Evolutionary conservation across 331 rosid genomes (phyloP).

Genomic region (Spiraea crenata): DNA sequence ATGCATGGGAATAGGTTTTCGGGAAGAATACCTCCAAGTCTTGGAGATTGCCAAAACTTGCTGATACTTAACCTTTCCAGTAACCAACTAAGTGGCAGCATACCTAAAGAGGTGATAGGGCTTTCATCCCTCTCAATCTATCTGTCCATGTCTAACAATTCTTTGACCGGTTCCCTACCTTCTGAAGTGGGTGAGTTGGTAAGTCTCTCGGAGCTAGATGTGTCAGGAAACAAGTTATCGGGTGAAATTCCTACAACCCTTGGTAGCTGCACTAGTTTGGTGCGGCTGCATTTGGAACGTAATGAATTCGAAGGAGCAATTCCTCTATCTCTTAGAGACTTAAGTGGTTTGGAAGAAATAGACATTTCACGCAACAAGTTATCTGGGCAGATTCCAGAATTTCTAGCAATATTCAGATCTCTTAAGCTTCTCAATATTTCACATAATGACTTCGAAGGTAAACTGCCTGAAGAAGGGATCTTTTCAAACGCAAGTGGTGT

Average conservation of each 20-base stretch:
- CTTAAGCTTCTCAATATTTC: slow-evolving; percentile 27
- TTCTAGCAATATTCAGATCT: too few relatives aligned
- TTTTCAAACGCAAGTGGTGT: neutral
- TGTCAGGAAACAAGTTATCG: slow-evolving; percentile 4
- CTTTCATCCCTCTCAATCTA: neutral
- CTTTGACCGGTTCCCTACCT: neutral
- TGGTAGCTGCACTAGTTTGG: slow-evolving; percentile 3
- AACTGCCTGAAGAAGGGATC: neutral
- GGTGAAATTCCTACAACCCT: slow-evolving; percentile 12
- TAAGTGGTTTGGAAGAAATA: too few relatives aligned
- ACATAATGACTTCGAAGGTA: neutral
- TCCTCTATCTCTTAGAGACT: slow-evolving; percentile 25
- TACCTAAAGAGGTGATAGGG: slow-evolving; percentile 7
- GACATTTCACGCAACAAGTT: too few relatives aligned
- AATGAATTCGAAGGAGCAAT: slow-evolving; percentile 17
- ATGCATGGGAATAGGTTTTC: neutral
- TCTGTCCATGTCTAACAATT: neutral
- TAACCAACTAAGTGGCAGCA: slow-evolving; percentile 11
- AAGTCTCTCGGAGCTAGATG: neutral
- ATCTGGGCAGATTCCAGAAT: too few relatives aligned
- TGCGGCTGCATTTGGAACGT: neutral
- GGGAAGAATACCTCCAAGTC: slow-evolving; percentile 18
- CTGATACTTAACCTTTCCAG: neutral
- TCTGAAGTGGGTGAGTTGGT: neutral
- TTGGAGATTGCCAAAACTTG: slow-evolving; percentile 8